These are phyloP conservation scores for Coemansia umbellata DNA, from an alignment of 192 early-diverging fungal genomes.

Conservation along the genomic window DNA sequence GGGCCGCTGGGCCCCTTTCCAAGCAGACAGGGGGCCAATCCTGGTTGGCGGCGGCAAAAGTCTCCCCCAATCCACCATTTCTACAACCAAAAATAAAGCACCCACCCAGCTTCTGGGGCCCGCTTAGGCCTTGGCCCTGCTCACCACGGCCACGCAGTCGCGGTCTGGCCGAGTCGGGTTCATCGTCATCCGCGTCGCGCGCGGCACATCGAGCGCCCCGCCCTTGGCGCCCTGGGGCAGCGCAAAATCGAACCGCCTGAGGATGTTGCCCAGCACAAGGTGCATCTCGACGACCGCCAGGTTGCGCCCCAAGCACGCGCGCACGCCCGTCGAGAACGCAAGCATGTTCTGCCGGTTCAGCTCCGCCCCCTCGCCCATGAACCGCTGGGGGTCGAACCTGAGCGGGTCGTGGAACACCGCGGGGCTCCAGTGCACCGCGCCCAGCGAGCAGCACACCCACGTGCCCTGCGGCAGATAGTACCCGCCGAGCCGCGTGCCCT, in stretches of 20 bases:
- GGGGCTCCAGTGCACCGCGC: conserved; percentile 33
- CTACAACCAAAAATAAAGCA: too few relatives aligned
- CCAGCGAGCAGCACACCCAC: conserved; percentile 30
- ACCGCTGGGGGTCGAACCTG: conserved; percentile 45
- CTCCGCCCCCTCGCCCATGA: conserved; percentile 9
- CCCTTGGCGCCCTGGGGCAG: too few relatives aligned
- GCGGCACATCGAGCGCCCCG: conserved; percentile 17
- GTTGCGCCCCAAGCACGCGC: conserved; percentile 50
- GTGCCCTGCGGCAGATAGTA: conserved; percentile 46
- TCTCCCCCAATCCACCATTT: too few relatives aligned
- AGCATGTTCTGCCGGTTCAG: conserved; percentile 16
- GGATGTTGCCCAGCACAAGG: conserved; percentile 40
- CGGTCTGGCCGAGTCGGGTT: conserved; percentile 33
- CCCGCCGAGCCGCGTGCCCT: conserved; percentile 28
- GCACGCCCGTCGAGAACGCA: conserved; percentile 53
- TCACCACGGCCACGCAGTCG: conserved; percentile 31
- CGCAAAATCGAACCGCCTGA: conserved; percentile 27
- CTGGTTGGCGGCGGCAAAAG: too few relatives aligned
- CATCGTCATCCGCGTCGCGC: conserved; percentile 33
- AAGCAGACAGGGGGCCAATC: too few relatives aligned
- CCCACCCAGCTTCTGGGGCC: too few relatives aligned
- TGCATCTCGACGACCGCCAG: conserved; percentile 53
- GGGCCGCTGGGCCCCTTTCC: too few relatives aligned
- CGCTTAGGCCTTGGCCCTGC: too few relatives aligned
- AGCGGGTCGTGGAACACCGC: conserved; percentile 7